These are phyloP conservation scores for Diaporthe citrichinensis DNA, from an alignment of 2,329 filamentous ascomycete genomes.

Conservation along the genomic window DNA sequence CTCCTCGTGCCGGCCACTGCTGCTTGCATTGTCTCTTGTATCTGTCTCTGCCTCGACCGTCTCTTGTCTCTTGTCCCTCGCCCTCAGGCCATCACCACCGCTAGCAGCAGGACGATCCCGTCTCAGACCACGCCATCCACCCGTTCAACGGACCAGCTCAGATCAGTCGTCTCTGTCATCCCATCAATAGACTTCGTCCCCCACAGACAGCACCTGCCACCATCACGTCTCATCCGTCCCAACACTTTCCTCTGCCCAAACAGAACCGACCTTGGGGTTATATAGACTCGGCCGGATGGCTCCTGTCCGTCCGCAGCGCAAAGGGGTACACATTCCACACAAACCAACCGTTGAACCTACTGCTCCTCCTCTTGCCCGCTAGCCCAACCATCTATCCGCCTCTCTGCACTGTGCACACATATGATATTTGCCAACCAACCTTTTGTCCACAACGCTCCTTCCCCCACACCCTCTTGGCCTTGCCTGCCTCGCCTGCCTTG, in stretches of 20 bases:
- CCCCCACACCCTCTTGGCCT: background rate
- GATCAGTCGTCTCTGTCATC: conserved; percentile 12
- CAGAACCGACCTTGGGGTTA: conserved; percentile 36
- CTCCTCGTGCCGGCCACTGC: background rate
- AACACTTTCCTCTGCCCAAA: conserved; percentile 30
- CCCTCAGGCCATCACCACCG: conserved; percentile 15
- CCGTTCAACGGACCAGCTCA: conserved; percentile 12
- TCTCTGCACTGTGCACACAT: background rate
- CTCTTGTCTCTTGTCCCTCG: background rate
- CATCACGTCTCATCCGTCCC: conserved; percentile 28
- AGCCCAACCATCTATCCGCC: background rate
- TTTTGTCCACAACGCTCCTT: background rate
- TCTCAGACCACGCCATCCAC: conserved; percentile 15
- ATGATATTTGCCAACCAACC: conserved; percentile 5
- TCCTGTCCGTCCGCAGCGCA: conserved; percentile 37
- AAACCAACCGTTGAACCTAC: conserved; percentile 32
- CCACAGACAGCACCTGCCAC: conserved; percentile 20
- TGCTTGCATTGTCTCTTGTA: background rate
- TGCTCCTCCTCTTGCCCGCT: conserved; percentile 26
- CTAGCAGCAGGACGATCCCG: conserved; percentile 33
- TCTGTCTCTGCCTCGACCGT: background rate
- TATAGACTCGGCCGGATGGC: conserved; percentile 39
- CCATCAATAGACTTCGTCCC: conserved; percentile 29
- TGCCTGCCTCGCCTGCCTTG: background rate
- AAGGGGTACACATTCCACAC: conserved; percentile 42